phyloP scores from a whole-genome alignment of 2,329 filamentous ascomycete species.

The Neocatenulostroma microsporum region DNA sequence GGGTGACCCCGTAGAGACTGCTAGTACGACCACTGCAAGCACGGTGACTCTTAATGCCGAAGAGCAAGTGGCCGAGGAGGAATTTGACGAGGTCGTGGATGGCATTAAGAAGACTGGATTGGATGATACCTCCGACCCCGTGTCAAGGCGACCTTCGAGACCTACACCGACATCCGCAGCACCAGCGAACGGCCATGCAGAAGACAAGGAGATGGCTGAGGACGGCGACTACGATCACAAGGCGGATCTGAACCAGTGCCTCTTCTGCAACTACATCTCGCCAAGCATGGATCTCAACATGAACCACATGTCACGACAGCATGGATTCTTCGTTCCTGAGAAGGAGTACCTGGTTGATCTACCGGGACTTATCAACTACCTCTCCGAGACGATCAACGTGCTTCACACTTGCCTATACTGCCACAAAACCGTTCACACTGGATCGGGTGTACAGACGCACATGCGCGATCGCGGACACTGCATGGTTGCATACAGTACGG shows the following conservation, averaged over 20 bases:
- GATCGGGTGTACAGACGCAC: slow-evolving; percentile 80
- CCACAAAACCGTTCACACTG: slow-evolving; percentile 69
- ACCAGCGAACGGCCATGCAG: slow-evolving; percentile 22
- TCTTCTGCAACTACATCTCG: slow-evolving; percentile 89
- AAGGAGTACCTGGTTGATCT: slow-evolving; percentile 73
- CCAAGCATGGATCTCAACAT: slow-evolving; percentile 68
- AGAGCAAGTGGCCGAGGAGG: slow-evolving; percentile 48
- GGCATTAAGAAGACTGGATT: slow-evolving; percentile 60
- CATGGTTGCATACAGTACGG: slow-evolving; percentile 85
- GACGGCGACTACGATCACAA: slow-evolving; percentile 29
- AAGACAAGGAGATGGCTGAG: slow-evolving; percentile 36
- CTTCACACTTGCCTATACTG: slow-evolving; percentile 83
- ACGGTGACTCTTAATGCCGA: slow-evolving; percentile 26
- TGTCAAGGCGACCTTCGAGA: slow-evolving; percentile 30
- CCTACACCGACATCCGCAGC: slow-evolving; percentile 33
- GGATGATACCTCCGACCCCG: slow-evolving; percentile 33
- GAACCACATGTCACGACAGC: slow-evolving; percentile 82
- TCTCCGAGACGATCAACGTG: slow-evolving; percentile 72
- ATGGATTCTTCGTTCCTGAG: slow-evolving; percentile 95
- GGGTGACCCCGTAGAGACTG: slow-evolving; percentile 63
- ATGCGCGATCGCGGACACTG: slow-evolving; percentile 97
- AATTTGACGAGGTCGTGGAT: slow-evolving; percentile 60
- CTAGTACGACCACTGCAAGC: slow-evolving; percentile 41
- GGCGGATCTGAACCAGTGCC: slow-evolving; percentile 50
- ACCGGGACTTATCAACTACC: slow-evolving; percentile 68